Evolutionary conservation across 495 filamentous ascomycete species (phyloP).

Genomic region (Penicillium malachiteum): DNA sequence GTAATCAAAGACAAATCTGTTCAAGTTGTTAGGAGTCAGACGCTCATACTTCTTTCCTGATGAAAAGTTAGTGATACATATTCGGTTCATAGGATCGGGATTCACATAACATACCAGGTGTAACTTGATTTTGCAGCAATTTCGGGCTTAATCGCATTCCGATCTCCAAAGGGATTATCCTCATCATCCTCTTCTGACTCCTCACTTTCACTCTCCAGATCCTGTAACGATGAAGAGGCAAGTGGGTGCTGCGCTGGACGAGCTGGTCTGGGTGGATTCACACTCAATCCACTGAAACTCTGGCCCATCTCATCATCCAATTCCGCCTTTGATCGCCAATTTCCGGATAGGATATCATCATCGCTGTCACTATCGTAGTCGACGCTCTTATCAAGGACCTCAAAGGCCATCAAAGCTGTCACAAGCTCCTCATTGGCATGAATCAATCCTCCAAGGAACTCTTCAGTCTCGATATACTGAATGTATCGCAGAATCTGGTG

Average conservation of each 20-base stretch:
- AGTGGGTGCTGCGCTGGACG: conserved; percentile 23
- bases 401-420: conserved; percentile 89
- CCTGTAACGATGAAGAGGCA: conserved; percentile 22
- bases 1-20: too few species aligned
- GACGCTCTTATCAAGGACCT: conserved; percentile 90
- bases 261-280: conserved; percentile 46
- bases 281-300: conserved; percentile 38
- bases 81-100: too few species aligned
- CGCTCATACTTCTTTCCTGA: conserved; percentile 26
- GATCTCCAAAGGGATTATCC: conserved; percentile 77
- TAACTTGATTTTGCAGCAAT: conserved; percentile 52
- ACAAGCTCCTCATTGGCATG: conserved; percentile 85
- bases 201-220: conserved; percentile 43
- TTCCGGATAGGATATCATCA: conserved; percentile 39
- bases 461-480: conserved; percentile 76
- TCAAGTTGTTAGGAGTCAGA: background rate
- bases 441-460: conserved; percentile 76
- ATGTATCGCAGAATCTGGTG: conserved; percentile 87
- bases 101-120: conserved; percentile 45
- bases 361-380: conserved; percentile 97
- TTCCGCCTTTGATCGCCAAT: conserved; percentile 32
- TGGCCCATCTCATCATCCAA: conserved; percentile 33
- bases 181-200: conserved; percentile 62
- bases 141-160: conserved; percentile 67
- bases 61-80: conserved; percentile 4